Evolutionary conservation across 148 eudicot genomes (phyloP).

Genomic region (Polygonum maritimum): DNA sequence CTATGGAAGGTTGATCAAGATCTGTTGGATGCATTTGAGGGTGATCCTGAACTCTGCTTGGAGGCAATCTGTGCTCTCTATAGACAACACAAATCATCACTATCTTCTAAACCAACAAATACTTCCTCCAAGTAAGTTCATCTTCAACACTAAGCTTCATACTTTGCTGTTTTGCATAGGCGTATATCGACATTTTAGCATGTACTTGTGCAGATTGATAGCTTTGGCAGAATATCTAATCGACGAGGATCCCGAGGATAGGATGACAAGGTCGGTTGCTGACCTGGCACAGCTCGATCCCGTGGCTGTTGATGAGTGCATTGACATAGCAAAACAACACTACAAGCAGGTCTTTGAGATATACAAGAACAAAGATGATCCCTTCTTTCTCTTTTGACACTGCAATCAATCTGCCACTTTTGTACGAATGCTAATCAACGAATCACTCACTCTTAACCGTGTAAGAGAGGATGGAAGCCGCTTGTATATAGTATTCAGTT

Average conservation of each 20-base stretch:
- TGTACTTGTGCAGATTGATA: conserved; percentile 18
- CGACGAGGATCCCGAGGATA: too few relatives aligned
- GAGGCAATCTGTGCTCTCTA: conserved; percentile 45
- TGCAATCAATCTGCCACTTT: too few relatives aligned
- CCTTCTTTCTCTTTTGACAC: conserved; percentile 16
- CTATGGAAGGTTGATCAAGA: conserved; percentile 27
- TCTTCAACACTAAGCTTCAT: not conserved
- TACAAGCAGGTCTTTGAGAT: conserved; percentile 27
- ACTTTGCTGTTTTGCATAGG: not conserved
- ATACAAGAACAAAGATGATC: conserved; percentile 24
- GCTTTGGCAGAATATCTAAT: conserved; percentile 13
- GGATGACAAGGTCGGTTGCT: conserved; percentile 18
- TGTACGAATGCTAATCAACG: too few relatives aligned
- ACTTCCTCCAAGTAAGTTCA: not conserved
- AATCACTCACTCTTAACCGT: too few relatives aligned
- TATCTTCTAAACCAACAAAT: not conserved
- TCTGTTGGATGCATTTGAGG: conserved; percentile 23
- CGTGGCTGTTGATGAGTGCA: conserved; percentile 19
- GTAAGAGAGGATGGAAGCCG: too few relatives aligned
- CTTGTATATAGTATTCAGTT: too few relatives aligned
- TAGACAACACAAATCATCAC: conserved; percentile 14
- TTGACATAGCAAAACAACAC: conserved; percentile 18
- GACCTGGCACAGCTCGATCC: conserved; percentile 21
- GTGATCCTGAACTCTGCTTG: conserved; percentile 36
- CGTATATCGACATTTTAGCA: not conserved